Conservation (phyloP, 306 rosid genomes). For the Castanea crenata region DNA sequence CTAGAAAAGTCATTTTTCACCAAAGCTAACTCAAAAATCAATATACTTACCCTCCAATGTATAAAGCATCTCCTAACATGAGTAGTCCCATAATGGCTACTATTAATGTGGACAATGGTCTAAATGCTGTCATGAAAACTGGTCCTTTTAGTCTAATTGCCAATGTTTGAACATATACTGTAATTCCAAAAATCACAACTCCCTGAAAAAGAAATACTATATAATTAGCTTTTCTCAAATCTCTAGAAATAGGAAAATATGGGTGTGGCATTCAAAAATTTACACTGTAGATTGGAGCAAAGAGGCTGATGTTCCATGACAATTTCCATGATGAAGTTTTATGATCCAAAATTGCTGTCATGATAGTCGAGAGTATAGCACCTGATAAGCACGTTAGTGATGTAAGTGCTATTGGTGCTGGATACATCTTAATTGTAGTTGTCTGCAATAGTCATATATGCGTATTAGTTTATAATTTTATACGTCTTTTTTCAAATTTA, state of each 20-base stretch:
- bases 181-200: slow-evolving; percentile 13
- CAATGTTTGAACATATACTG: slow-evolving; percentile 3
- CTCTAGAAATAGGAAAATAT: not conserved
- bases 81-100: slow-evolving; percentile 18
- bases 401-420: slow-evolving; percentile 29
- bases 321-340: slow-evolving; percentile 28
- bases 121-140: slow-evolving; percentile 28
- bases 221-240: not conserved
- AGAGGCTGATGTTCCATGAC: slow-evolving; percentile 26
- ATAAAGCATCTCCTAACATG: slow-evolving; percentile 21
- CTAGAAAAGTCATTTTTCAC: not conserved
- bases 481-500: no score
- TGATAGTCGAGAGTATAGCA: slow-evolving; percentile 20
- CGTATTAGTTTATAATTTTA: no score
- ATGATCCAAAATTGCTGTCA: slow-evolving; percentile 20
- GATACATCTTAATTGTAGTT: slow-evolving; percentile 8
- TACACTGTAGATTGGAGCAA: slow-evolving; percentile 22
- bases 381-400: slow-evolving; percentile 17
- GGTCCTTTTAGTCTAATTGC: slow-evolving; percentile 22
- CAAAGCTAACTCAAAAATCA: not conserved
- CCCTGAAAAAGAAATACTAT: slow-evolving; percentile 10
- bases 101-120: slow-evolving; percentile 9
- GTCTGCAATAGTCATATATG: slow-evolving; percentile 6
- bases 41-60: slow-evolving; percentile 20
- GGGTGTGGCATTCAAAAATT: not conserved